Percentiles rank a stretch among this genome's conserved stretches.
Conservation (phyloP, 129 eudicot genomes). For the Lonicera japonica region DNA sequence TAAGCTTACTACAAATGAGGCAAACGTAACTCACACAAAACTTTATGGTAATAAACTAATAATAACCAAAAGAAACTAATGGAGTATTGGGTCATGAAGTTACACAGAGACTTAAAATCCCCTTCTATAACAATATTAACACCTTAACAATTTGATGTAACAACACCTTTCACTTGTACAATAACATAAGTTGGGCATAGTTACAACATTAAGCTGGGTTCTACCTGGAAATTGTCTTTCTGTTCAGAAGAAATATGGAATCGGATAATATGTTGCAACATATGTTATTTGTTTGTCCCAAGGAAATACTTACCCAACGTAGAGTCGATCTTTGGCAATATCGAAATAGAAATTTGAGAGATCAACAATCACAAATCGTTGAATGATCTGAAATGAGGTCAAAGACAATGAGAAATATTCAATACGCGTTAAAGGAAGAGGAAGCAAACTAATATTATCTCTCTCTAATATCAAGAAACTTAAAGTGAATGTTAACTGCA, state of each 20-base stretch:
- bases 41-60: too few relatives aligned
- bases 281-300: not conserved
- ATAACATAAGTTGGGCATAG: too few relatives aligned
- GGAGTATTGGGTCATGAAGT: not conserved
- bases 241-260: not conserved
- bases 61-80: not conserved
- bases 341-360: conserved; percentile 94
- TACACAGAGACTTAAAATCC: not conserved
- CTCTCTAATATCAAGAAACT: too few relatives aligned
- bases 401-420: conserved; percentile 5
- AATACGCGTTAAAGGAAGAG: not conserved
- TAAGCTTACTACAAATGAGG: too few relatives aligned
- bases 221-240: not conserved
- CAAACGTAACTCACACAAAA: too few relatives aligned
- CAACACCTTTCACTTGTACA: not conserved
- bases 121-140: not conserved
- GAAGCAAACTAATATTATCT: too few relatives aligned
- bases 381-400: conserved; percentile 53
- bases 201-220: too few relatives aligned
- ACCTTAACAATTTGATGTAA: not conserved
- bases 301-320: conserved; percentile 63
- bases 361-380: conserved; percentile 89
- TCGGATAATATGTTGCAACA: not conserved
- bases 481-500: too few relatives aligned
- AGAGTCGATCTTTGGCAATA: conserved; percentile 95